Evolutionary conservation across 2,329 filamentous ascomycete genomes (phyloP).

Genomic region (Rachicladosporium sp.): DNA sequence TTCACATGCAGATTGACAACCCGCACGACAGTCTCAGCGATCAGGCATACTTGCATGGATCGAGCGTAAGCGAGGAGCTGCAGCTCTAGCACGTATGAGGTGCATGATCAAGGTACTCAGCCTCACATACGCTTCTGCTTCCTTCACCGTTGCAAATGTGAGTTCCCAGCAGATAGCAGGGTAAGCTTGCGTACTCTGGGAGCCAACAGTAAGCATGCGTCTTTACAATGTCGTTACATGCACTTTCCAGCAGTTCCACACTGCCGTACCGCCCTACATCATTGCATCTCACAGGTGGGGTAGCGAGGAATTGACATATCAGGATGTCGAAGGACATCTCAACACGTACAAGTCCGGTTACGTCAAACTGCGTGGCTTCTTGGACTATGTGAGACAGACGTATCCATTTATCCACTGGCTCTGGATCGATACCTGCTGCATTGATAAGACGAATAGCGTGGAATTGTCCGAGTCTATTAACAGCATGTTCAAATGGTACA

Average conservation of each 20-base stretch:
- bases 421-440: slow-evolving; percentile 7
- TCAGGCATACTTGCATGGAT: too few relatives aligned
- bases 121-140: too few relatives aligned
- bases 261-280: slow-evolving; percentile 6
- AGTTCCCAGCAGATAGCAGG: too few relatives aligned
- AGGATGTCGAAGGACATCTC: neutral
- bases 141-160: too few relatives aligned
- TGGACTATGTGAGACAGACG: too few relatives aligned
- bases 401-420: neutral
- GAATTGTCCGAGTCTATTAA: slow-evolving; percentile 5
- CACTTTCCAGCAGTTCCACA: slow-evolving; percentile 10
- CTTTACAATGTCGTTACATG: slow-evolving; percentile 6
- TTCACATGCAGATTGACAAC: too few relatives aligned
- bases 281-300: slow-evolving; percentile 5
- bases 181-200: too few relatives aligned
- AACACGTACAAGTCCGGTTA: neutral
- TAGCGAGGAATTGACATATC: neutral
- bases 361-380: neutral
- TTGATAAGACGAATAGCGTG: slow-evolving; percentile 2
- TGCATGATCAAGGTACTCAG: too few relatives aligned
- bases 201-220: slow-evolving; percentile 5
- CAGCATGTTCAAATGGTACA: slow-evolving; percentile 5
- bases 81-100: too few relatives aligned
- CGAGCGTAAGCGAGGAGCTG: too few relatives aligned
- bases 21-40: too few relatives aligned